A percentile compares a stretch with the other conserved stretches of the same genome.
Conservation (phyloP, 805 yeast species). For the Teunomyces pallodes region DNA sequence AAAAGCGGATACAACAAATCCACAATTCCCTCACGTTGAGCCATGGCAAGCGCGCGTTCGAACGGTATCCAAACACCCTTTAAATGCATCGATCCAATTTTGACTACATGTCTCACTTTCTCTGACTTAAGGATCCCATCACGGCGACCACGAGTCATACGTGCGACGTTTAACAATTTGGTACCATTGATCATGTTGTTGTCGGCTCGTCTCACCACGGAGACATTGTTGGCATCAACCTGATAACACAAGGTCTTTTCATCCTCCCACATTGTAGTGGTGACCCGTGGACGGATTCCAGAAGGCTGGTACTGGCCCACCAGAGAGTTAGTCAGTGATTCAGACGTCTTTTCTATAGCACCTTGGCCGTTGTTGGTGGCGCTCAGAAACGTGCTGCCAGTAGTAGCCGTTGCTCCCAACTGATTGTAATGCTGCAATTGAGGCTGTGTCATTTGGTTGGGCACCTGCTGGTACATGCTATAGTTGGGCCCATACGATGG, state of each 20-base stretch:
- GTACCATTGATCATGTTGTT: constrained; percentile 86
- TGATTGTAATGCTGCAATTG: constrained; percentile 24
- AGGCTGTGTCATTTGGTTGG: constrained; percentile 26
- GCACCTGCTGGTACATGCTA: constrained; percentile 21
- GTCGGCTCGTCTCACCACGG: constrained; percentile 81
- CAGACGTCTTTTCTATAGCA: constrained; percentile 19
- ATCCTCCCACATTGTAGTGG: constrained; percentile 90
- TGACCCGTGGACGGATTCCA: constrained; percentile 59
- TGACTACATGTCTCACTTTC: constrained; percentile 74
- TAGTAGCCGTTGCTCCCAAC: constrained; percentile 12
- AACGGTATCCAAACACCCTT: constrained; percentile 92
- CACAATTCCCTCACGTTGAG: constrained; percentile 67
- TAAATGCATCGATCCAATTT: constrained; percentile 82
- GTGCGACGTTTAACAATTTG: constrained; percentile 76
- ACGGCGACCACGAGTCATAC: constrained; percentile 83
- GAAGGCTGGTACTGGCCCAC: constrained; percentile 48
- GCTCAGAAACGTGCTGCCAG: constrained; percentile 10
- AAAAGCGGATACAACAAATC: constrained; percentile 30
- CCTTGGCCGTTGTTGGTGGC: constrained; percentile 7
- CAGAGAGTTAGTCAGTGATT: constrained; percentile 21
- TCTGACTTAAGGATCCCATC: constrained; percentile 82
- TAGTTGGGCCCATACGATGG: constrained; percentile 24
- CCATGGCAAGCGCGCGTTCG: constrained; percentile 78
- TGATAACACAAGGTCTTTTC: constrained; percentile 82
- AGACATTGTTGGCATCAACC: constrained; percentile 77